These are phyloP conservation scores for Phanerodontia chrysosporium DNA, from an alignment of 768 basidiomycete species.

Conservation along the genomic window DNA sequence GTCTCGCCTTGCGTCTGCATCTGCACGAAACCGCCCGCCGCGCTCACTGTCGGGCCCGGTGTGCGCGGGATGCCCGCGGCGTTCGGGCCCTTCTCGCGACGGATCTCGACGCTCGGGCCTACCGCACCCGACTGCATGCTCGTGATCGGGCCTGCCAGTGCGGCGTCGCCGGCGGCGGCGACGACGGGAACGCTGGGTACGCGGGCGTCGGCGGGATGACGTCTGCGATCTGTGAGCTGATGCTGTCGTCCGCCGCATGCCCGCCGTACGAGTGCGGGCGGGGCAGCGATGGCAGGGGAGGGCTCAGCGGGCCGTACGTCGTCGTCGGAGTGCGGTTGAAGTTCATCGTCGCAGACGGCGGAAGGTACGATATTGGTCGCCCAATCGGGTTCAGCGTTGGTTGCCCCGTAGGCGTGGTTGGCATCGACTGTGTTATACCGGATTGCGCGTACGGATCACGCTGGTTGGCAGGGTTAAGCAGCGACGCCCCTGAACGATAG, in stretches of 20 bases:
- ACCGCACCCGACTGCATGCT: constrained; percentile 42
- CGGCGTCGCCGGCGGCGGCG: constrained; percentile 45
- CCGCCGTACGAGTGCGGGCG: constrained; percentile 3
- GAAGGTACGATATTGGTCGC: constrained; percentile 23
- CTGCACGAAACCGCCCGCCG: constrained; percentile 35
- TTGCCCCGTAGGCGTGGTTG: constrained; percentile 5
- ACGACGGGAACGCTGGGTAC: constrained; percentile 62
- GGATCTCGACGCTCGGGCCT: constrained; percentile 62
- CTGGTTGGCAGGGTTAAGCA: constrained; percentile 27
- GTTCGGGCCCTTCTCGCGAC: constrained; percentile 41
- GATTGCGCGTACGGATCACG: constrained; percentile 16
- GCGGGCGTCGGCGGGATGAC: constrained; percentile 21
- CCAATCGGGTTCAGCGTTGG: constrained; percentile 3
- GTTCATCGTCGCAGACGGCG: constrained; percentile 34
- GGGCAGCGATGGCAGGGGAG: constrained; percentile 15
- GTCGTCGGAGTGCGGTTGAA: constrained; percentile 42
- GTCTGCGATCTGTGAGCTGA: constrained; percentile 13
- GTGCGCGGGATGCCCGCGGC: constrained; percentile 43
- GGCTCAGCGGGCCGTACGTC: constrained; percentile 41
- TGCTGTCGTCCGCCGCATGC: constrained; percentile 17
- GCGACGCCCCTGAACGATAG: constrained; percentile 25
- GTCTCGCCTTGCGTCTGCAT: constrained; percentile 30
- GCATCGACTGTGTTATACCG: not conserved
- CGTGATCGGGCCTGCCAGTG: constrained; percentile 51
- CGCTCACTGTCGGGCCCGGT: constrained; percentile 48